A percentile compares a stretch with the other conserved stretches of the same genome.
phyloP scores from a whole-genome alignment of 179 eudicot species.

The Silene noctiflora region DNA sequence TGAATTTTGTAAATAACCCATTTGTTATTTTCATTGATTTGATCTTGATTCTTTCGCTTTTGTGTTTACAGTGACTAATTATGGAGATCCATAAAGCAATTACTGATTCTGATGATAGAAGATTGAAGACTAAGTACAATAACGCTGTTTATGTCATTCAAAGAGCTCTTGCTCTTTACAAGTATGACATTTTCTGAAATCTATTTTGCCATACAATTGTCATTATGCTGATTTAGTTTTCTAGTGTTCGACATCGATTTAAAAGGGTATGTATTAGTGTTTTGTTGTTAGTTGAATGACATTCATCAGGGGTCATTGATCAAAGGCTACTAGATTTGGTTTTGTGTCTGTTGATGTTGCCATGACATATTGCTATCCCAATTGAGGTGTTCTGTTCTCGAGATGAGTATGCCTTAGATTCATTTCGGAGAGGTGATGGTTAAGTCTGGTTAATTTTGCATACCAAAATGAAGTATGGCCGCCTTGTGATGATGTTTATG shows the following conservation, averaged over 20 bases:
- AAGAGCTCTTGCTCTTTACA: constrained; percentile 88
- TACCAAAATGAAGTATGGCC: neutral
- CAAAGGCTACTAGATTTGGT: constrained; percentile 7
- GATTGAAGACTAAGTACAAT: constrained; percentile 82
- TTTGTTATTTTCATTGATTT: constrained; percentile 14
- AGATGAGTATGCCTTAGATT: neutral
- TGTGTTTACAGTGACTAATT: constrained; percentile 13
- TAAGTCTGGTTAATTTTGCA: neutral
- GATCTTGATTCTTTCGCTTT: neutral
- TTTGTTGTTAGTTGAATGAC: constrained; percentile 13
- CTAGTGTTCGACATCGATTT: constrained; percentile 13
- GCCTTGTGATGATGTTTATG: neutral
- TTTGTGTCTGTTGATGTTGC: constrained; percentile 4
- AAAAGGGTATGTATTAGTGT: neutral
- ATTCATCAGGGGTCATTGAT: neutral
- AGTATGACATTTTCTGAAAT: constrained; percentile 35
- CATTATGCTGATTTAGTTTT: neutral
- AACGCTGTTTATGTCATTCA: constrained; percentile 80
- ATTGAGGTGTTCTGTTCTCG: neutral
- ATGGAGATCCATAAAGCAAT: constrained; percentile 94
- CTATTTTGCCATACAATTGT: neutral
- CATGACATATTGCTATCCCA: neutral
- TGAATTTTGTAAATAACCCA: constrained; percentile 19
- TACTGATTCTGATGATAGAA: constrained; percentile 65
- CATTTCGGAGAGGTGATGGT: neutral